Conservation (phyloP, 805 yeast species). For the Candida krabiensis region DNA sequence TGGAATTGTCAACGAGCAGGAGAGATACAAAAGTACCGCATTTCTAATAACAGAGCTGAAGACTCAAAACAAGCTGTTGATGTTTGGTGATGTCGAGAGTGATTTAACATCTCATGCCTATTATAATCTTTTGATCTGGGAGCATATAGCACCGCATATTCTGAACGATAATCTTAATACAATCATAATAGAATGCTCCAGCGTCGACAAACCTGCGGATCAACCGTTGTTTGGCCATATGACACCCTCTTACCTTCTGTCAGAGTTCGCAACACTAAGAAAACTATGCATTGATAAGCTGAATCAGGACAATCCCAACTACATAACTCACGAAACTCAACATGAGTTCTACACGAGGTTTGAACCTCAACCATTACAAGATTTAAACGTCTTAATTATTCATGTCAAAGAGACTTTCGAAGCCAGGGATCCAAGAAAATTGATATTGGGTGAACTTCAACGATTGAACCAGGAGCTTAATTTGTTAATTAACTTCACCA, state of each 20-base stretch:
- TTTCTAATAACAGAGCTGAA: constrained; percentile 45
- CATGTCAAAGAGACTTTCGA: constrained; percentile 50
- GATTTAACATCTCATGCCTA: constrained; percentile 47
- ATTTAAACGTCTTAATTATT: constrained; percentile 48
- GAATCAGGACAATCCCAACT: not conserved
- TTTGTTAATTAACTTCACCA: constrained; percentile 47
- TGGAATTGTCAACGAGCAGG: constrained; percentile 22
- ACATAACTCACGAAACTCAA: constrained; percentile 6
- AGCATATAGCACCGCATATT: constrained; percentile 47
- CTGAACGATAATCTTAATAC: constrained; percentile 43
- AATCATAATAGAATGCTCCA: constrained; percentile 79
- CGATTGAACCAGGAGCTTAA: constrained; percentile 34
- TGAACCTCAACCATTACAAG: constrained; percentile 36
- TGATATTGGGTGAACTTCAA: constrained; percentile 51
- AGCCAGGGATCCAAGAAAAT: constrained; percentile 54
- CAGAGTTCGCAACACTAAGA: constrained; percentile 46
- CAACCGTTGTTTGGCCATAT: constrained; percentile 75
- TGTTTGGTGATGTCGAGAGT: constrained; percentile 86
- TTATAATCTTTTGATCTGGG: constrained; percentile 54
- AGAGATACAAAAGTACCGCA: constrained; percentile 52
- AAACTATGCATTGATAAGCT: constrained; percentile 21
- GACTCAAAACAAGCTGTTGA: constrained; percentile 42
- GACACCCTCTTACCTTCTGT: constrained; percentile 61
- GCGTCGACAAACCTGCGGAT: constrained; percentile 42
- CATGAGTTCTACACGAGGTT: constrained; percentile 15